Evolutionary conservation across 1,139 yeast genomes (phyloP).

Genomic region (Diutina mesorugosa): DNA sequence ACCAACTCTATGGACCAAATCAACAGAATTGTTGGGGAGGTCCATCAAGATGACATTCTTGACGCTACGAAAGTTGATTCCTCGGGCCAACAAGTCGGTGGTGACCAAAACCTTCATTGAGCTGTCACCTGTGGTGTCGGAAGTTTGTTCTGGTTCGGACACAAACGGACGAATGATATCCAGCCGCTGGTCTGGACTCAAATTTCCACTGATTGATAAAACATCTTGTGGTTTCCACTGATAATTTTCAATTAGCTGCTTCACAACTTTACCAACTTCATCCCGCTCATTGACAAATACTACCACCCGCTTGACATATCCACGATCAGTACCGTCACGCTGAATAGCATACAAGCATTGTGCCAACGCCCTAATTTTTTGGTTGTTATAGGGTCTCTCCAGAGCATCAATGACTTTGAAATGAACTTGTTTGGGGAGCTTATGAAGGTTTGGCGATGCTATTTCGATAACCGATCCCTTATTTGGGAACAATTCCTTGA

Average conservation of each 20-base stretch:
- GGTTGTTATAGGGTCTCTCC: slow-evolving; percentile 67
- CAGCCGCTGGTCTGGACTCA: slow-evolving; percentile 44
- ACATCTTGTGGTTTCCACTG: slow-evolving; percentile 38
- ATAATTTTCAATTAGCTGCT: slow-evolving; percentile 35
- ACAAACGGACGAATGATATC: slow-evolving; percentile 49
- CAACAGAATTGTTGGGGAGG: slow-evolving; percentile 74
- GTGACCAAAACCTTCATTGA: slow-evolving; percentile 58
- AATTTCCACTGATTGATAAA: slow-evolving; percentile 54
- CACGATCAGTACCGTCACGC: slow-evolving; percentile 72
- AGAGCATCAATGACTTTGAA: slow-evolving; percentile 67
- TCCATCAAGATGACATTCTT: slow-evolving; percentile 78
- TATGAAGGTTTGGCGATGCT: slow-evolving; percentile 73
- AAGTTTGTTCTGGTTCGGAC: slow-evolving; percentile 18
- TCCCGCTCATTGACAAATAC: slow-evolving; percentile 74
- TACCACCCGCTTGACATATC: slow-evolving; percentile 66
- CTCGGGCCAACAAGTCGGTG: slow-evolving; percentile 87
- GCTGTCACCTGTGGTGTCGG: slow-evolving; percentile 9
- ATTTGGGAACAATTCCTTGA: slow-evolving; percentile 52
- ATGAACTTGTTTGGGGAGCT: slow-evolving; percentile 62
- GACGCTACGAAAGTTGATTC: slow-evolving; percentile 73
- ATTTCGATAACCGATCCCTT: slow-evolving; percentile 39
- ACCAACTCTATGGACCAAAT: slow-evolving; percentile 83
- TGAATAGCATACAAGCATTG: slow-evolving; percentile 81
- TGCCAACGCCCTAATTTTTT: slow-evolving; percentile 72
- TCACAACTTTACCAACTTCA: slow-evolving; percentile 47